These are phyloP conservation scores for Umbilicus rupestris DNA, from an alignment of 164 flowering plant species.

Conservation along the genomic window DNA sequence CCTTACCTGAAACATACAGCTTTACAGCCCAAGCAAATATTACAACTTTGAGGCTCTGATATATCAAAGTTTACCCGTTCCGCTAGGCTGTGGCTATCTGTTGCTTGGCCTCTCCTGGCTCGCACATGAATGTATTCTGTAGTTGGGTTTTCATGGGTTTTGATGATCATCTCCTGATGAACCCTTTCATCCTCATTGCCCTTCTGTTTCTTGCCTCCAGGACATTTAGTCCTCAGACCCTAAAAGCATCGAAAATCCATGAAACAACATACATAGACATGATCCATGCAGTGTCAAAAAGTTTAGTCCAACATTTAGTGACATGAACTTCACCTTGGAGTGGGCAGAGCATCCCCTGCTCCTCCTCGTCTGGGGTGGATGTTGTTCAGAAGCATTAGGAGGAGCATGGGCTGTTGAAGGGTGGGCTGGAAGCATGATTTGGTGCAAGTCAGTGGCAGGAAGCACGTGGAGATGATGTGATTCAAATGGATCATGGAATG, in stretches of 20 bases:
- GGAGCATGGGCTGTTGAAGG: no score
- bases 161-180: no score
- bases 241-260: not conserved
- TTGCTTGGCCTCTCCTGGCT: constrained; percentile 4
- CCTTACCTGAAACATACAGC: not conserved
- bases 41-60: no score
- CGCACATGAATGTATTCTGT: constrained; percentile 1
- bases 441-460: not conserved
- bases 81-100: constrained; percentile 2
- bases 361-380: not conserved
- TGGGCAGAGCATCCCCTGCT: not conserved
- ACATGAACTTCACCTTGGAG: not conserved
- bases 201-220: not conserved
- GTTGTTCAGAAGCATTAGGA: not conserved
- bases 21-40: no score
- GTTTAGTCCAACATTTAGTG: not conserved
- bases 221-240: not conserved
- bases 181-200: no score
- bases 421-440: no score
- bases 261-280: no score
- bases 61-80: not conserved
- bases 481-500: constrained; percentile 3
- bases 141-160: no score
- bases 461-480: not conserved
- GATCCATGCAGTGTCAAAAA: not conserved